These are phyloP conservation scores for Craterostigma plantagineum DNA, from an alignment of 257 asterid genomes.

Conservation along the genomic window DNA sequence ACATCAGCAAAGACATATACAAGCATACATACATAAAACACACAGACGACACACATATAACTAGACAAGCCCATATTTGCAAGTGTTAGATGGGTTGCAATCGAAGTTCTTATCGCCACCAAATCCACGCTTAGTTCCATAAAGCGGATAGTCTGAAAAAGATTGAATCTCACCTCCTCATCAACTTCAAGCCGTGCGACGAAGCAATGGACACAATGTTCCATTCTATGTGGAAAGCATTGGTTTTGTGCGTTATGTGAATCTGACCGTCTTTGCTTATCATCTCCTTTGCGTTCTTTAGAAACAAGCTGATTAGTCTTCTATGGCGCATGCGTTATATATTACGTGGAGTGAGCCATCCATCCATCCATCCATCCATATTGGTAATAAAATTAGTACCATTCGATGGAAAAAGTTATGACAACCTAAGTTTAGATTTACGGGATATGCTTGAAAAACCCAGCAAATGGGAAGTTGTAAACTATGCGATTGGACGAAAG, in stretches of 20 bases:
- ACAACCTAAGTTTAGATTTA: slow-evolving; percentile 10
- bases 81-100: slow-evolving; percentile 17
- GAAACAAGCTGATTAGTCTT: slow-evolving; percentile 15
- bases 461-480: slow-evolving; percentile 33
- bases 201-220: slow-evolving; percentile 9
- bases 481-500: slow-evolving; percentile 27
- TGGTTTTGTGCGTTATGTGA: slow-evolving; percentile 31
- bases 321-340: slow-evolving; percentile 11
- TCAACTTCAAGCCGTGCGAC: slow-evolving; percentile 7
- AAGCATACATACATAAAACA: too few relatives aligned
- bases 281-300: slow-evolving; percentile 23
- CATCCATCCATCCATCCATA: too few relatives aligned
- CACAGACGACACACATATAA: too few relatives aligned
- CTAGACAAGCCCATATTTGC: slow-evolving; percentile 12
- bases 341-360: too few relatives aligned
- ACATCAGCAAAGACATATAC: too few relatives aligned
- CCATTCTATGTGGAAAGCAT: slow-evolving; percentile 12
- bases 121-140: slow-evolving; percentile 17
- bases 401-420: not conserved
- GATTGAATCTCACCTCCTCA: slow-evolving; percentile 10
- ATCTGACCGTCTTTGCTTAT: slow-evolving; percentile 15
- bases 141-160: slow-evolving; percentile 16
- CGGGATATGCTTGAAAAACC: slow-evolving; percentile 13
- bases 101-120: slow-evolving; percentile 19
- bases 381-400: not conserved